These are phyloP conservation scores for Microdochium trichocladiopsis DNA, from an alignment of 2,329 filamentous ascomycete species.

Conservation along the genomic window DNA sequence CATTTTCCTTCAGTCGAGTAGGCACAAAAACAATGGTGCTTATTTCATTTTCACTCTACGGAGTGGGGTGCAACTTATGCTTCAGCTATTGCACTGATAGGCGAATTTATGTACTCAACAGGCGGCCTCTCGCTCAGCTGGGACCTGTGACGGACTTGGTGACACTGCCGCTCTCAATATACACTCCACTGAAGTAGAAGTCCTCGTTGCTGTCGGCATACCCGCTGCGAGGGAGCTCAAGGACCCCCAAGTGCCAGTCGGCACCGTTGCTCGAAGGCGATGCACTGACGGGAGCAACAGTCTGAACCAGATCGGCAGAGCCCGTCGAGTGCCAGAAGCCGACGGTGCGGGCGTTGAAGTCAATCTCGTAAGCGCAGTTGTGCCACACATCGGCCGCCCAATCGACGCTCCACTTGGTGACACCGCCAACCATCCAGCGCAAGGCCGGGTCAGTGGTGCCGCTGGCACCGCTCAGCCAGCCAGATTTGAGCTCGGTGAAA, in stretches of 20 bases:
- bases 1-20: no score
- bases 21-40: no score
- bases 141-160: slow-evolving; percentile 24
- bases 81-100: no score
- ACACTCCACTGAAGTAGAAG: slow-evolving; percentile 66
- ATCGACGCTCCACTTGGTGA: slow-evolving; percentile 54
- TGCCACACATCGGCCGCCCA: slow-evolving; percentile 63
- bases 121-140: not conserved
- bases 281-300: slow-evolving; percentile 51
- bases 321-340: slow-evolving; percentile 66
- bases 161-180: slow-evolving; percentile 52
- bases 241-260: slow-evolving; percentile 67
- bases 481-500: slow-evolving; percentile 69
- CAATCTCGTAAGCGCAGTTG: slow-evolving; percentile 68
- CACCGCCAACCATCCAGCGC: slow-evolving; percentile 56
- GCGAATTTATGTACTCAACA: no score
- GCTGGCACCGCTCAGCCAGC: slow-evolving; percentile 44
- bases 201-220: slow-evolving; percentile 52
- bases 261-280: slow-evolving; percentile 59
- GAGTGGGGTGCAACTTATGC: no score
- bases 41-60: no score
- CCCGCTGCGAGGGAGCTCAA: slow-evolving; percentile 54
- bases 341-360: slow-evolving; percentile 56
- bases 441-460: slow-evolving; percentile 44
- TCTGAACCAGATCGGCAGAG: slow-evolving; percentile 45